phyloP scores from a whole-genome alignment of 2,329 filamentous ascomycete species.

The Triangularia verruculosa region DNA sequence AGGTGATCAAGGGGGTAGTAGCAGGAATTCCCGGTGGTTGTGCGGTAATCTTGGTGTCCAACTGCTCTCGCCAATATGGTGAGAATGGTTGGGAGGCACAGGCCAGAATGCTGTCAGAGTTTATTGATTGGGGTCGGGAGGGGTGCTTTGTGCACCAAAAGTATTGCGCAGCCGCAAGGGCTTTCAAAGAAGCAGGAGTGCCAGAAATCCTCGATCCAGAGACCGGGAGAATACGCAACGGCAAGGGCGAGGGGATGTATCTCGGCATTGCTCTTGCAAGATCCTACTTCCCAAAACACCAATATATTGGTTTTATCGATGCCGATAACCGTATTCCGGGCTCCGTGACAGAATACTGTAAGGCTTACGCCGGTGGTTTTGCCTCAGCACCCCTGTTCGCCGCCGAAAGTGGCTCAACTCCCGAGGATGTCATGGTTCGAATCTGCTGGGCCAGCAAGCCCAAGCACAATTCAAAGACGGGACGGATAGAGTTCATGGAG shows the following conservation, averaged over 20 bases:
- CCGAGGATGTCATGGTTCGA: constrained; percentile 32
- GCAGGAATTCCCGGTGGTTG: constrained; percentile 31
- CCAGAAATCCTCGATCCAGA: constrained; percentile 22
- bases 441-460: constrained; percentile 35
- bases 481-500: constrained; percentile 27
- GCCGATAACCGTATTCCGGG: constrained; percentile 34
- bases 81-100: constrained; percentile 13
- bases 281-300: constrained; percentile 20
- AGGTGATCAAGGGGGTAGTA: constrained; percentile 30
- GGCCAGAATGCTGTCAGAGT: constrained; percentile 21
- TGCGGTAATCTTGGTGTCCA: constrained; percentile 33
- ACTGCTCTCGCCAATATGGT: constrained; percentile 19
- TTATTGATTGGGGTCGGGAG: constrained; percentile 24
- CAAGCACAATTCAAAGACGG: constrained; percentile 27
- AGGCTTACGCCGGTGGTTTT: constrained; percentile 33
- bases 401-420: background rate
- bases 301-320: constrained; percentile 35
- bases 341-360: constrained; percentile 34
- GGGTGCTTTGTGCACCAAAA: constrained; percentile 32
- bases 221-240: constrained; percentile 27
- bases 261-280: constrained; percentile 33
- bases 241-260: constrained; percentile 36
- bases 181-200: constrained; percentile 27
- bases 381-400: constrained; percentile 22
- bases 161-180: constrained; percentile 28